Percentiles rank a stretch among this genome's conserved stretches.
Conservation (phyloP, 495 filamentous ascomycete genomes). For the Podospora anserina region DNA sequence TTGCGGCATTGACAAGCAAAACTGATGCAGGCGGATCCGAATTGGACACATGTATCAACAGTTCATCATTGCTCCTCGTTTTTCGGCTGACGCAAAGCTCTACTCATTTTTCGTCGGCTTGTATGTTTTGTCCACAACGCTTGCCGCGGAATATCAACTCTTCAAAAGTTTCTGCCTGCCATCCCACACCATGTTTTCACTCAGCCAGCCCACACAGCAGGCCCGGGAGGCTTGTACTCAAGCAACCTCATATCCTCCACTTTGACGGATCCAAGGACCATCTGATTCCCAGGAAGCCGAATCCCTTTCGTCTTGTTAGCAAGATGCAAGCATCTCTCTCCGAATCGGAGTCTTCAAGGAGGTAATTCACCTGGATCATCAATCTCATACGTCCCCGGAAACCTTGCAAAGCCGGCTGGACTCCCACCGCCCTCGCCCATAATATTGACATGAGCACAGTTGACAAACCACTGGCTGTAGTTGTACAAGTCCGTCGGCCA, state of each 20-base stretch:
- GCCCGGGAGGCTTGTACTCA: conserved; percentile 22
- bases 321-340: background rate
- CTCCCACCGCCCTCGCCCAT: conserved; percentile 14
- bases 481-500: conserved; percentile 21
- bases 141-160: no score
- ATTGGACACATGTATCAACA: no score
- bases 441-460: conserved; percentile 24
- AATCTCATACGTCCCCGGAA: conserved; percentile 20
- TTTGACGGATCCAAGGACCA: conserved; percentile 10
- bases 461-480: conserved; percentile 24
- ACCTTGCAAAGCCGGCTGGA: conserved; percentile 15
- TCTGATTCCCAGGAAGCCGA: conserved; percentile 11
- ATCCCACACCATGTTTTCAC: background rate
- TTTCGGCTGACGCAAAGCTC: no score
- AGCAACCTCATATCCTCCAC: conserved; percentile 16
- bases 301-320: conserved; percentile 5
- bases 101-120: no score
- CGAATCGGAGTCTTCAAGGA: no score
- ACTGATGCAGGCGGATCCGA: no score
- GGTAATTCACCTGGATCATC: conserved; percentile 18
- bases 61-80: no score
- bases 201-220: conserved; percentile 23
- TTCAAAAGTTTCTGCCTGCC: no score
- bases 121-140: no score
- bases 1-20: no score